Conservation (phyloP, 163 green algal species). For the Prototheca wickerhamii region DNA sequence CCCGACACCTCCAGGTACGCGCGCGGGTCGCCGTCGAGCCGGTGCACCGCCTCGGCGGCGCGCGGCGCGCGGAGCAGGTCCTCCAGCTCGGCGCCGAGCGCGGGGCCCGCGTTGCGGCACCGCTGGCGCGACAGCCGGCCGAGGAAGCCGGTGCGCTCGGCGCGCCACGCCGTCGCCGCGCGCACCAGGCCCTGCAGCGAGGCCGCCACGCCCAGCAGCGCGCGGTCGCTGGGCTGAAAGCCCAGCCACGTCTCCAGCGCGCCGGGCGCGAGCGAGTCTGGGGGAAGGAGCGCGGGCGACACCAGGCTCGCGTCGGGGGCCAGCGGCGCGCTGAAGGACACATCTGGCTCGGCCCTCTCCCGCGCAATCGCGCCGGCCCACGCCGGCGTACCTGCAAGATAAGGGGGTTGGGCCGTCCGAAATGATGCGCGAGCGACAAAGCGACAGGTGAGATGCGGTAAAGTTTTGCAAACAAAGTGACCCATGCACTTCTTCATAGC, state of each 20-base stretch:
- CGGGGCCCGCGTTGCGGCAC: conserved; percentile 1
- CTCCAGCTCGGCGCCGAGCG: conserved; percentile 5
- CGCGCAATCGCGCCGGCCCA: too few species aligned
- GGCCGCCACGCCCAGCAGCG: conserved; percentile 13
- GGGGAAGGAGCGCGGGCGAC: too few species aligned
- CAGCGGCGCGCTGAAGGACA: too few species aligned
- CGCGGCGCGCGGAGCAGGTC: conserved; percentile 5
- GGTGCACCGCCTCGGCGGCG: conserved; percentile 3
- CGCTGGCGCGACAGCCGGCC: neutral
- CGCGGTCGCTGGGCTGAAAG: conserved; percentile 7
- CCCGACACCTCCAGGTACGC: conserved; percentile 14
- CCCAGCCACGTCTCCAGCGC: conserved; percentile 9
- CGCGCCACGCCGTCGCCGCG: conserved; percentile 10
- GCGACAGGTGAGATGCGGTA: too few species aligned
- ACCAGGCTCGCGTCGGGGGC: too few species aligned
- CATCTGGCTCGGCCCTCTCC: too few species aligned
- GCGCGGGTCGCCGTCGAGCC: conserved; percentile 5
- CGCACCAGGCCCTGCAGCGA: neutral
- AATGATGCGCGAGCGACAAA: too few species aligned
- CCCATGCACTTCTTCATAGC: too few species aligned
- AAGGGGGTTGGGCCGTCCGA: too few species aligned
- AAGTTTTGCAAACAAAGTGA: too few species aligned
- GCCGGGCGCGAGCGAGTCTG: neutral
- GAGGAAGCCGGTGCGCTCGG: conserved; percentile 7
- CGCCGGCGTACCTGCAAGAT: too few species aligned